A percentile compares a stretch with the other conserved stretches of the same genome.
phyloP scores from a whole-genome alignment of 169 alveolate species.

The Eimeria necatrix region DNA sequence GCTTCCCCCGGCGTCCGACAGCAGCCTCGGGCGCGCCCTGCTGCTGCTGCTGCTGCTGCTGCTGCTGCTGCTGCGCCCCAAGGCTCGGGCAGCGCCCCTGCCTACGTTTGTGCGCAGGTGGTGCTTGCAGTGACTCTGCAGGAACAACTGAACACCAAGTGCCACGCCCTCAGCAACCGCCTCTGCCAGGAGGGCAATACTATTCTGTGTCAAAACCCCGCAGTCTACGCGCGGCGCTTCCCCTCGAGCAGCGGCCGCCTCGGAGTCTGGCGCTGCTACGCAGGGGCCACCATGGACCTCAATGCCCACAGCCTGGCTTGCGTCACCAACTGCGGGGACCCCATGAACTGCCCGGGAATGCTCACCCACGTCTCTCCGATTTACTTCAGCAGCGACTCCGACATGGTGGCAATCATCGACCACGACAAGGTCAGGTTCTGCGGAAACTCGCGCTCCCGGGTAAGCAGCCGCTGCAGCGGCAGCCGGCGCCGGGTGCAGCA shows the following conservation, averaged over 20 bases:
- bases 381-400: neutral
- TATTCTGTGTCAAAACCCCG: neutral
- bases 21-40: no score
- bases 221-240: neutral
- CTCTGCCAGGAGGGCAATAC: neutral
- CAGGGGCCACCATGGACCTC: neutral
- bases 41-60: no score
- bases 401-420: neutral
- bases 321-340: neutral
- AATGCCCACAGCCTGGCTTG: neutral
- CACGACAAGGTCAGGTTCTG: neutral
- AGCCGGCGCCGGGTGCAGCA: no score
- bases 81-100: no score
- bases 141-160: no score
- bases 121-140: neutral
- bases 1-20: no score
- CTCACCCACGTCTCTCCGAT: neutral
- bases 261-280: neutral
- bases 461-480: no score
- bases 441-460: neutral
- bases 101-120: no score
- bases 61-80: no score
- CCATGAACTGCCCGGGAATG: neutral
- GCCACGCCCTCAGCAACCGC: neutral
- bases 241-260: neutral